Evolutionary conservation across 805 yeast species (phyloP).

Genomic region (Phaffomyces opuntiae): DNA sequence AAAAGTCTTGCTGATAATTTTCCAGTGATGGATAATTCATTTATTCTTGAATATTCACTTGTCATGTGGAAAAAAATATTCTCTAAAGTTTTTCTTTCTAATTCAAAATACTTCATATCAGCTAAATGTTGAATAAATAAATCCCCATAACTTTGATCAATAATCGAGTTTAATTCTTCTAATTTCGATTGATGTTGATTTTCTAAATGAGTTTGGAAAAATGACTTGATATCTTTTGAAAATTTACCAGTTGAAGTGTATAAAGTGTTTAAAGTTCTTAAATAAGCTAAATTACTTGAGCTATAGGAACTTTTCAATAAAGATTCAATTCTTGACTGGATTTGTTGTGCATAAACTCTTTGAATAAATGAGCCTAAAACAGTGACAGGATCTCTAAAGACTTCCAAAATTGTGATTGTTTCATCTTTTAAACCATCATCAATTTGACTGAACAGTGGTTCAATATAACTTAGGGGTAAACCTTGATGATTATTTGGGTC

Average conservation of each 20-base stretch:
- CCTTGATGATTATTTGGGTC: constrained; percentile 49
- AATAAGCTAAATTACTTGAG: constrained; percentile 60
- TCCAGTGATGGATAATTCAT: constrained; percentile 27
- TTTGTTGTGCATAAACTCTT: constrained; percentile 68
- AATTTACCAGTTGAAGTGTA: constrained; percentile 52
- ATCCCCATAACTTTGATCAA: constrained; percentile 71
- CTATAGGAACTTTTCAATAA: constrained; percentile 58
- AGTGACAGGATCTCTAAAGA: constrained; percentile 59
- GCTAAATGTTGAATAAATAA: constrained; percentile 63
- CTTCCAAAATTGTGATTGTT: constrained; percentile 63
- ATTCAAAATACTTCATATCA: constrained; percentile 60
- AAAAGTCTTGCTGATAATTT: constrained; percentile 21
- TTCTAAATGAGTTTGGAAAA: constrained; percentile 38
- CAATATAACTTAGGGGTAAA: constrained; percentile 46
- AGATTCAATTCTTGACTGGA: constrained; percentile 48
- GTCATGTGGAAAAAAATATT: constrained; percentile 27
- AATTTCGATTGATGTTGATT: constrained; percentile 30
- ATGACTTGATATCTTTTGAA: constrained; percentile 58
- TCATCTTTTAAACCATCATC: constrained; percentile 60
- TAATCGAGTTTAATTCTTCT: constrained; percentile 36
- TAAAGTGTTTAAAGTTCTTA: constrained; percentile 66
- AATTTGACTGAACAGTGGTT: constrained; percentile 46
- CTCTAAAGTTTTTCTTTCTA: constrained; percentile 65
- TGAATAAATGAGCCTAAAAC: constrained; percentile 69
- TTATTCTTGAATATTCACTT: constrained; percentile 24